Conservation (phyloP, 2,329 filamentous ascomycete genomes). For the Colletotrichum eleusines region DNA sequence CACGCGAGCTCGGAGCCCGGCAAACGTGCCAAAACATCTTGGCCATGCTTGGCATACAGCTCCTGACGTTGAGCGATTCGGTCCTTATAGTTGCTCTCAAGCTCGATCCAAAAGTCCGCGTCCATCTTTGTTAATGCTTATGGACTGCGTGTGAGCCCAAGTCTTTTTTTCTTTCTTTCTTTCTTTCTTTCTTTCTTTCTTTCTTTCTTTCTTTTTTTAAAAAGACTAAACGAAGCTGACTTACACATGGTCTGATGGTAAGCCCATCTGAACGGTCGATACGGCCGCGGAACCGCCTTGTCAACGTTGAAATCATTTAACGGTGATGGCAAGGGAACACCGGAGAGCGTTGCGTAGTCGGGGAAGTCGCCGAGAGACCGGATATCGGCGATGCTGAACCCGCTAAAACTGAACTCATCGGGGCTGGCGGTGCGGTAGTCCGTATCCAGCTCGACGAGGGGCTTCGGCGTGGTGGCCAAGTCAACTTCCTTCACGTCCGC, state of each 20-base stretch:
- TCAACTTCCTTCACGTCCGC: conserved; percentile 27
- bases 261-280: conserved; percentile 83
- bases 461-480: conserved; percentile 36
- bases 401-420: conserved; percentile 70
- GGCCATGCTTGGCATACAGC: conserved; percentile 73
- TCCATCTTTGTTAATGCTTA: conserved; percentile 83
- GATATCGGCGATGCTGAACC: conserved; percentile 78
- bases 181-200: accelerated
- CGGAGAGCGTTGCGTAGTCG: conserved; percentile 80
- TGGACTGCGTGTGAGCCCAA: conserved; percentile 18
- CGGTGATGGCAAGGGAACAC: conserved; percentile 76
- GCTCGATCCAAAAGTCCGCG: conserved; percentile 88
- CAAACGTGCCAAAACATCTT: conserved; percentile 73
- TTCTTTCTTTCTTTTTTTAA: too few relatives aligned
- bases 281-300: conserved; percentile 78
- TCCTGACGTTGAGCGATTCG: conserved; percentile 77
- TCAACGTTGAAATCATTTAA: conserved; percentile 75
- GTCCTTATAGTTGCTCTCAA: conserved; percentile 78
- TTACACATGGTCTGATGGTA: conserved; percentile 95
- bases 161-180: accelerated
- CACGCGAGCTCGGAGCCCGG: conserved; percentile 83
- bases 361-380: conserved; percentile 80
- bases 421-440: conserved; percentile 51
- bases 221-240: conserved; percentile 51
- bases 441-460: conserved; percentile 50